These are phyloP conservation scores for Taxawa tesnikishii DNA, from an alignment of 2,329 filamentous ascomycete genomes.

Conservation along the genomic window DNA sequence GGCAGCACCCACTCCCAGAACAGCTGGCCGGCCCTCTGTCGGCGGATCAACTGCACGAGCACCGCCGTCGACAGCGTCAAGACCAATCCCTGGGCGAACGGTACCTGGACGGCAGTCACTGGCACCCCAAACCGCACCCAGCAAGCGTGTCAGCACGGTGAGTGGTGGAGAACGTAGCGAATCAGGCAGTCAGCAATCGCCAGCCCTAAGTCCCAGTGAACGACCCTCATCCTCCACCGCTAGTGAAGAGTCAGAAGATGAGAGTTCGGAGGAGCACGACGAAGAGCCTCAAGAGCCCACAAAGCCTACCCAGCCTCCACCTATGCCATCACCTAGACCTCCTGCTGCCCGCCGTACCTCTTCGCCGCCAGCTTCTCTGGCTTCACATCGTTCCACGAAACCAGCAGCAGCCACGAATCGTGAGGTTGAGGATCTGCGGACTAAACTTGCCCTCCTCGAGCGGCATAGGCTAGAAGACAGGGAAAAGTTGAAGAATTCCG, in stretches of 20 bases:
- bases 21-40: slow-evolving; percentile 9
- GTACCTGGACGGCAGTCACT: slow-evolving; percentile 1
- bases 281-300: slow-evolving; percentile 1
- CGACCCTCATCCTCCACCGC: neutral
- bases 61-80: neutral
- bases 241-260: neutral
- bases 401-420: slow-evolving; percentile 40
- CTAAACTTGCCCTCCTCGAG: slow-evolving; percentile 76
- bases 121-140: neutral
- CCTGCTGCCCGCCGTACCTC: slow-evolving; percentile 18
- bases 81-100: neutral
- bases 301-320: slow-evolving; percentile 1
- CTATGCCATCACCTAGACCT: slow-evolving; percentile 7
- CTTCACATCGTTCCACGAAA: slow-evolving; percentile 20
- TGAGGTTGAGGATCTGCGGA: slow-evolving; percentile 78
- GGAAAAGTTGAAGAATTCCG: slow-evolving; percentile 68
- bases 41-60: neutral
- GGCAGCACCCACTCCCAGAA: slow-evolving; percentile 23
- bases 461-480: slow-evolving; percentile 77
- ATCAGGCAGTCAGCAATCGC: neutral
- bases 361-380: slow-evolving; percentile 13
- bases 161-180: neutral
- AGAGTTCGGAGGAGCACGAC: neutral
- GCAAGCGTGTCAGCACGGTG: neutral
- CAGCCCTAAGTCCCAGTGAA: neutral